Base-by-base conservation (phyloP, 352 stramenopile genomes). In the Phytophthora litchii region DNA sequence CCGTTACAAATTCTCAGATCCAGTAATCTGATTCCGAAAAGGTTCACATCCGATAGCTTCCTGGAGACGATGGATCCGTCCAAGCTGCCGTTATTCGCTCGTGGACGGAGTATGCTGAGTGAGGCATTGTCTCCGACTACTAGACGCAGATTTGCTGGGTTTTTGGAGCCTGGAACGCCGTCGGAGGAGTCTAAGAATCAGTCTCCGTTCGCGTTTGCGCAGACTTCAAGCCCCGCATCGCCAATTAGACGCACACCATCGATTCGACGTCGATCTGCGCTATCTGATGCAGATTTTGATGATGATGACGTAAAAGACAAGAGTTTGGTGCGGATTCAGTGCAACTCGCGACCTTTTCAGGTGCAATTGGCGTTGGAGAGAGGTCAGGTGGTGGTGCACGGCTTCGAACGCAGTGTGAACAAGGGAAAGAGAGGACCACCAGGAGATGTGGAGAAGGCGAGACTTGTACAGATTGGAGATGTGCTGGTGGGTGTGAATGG, bases 401-500 rank as follows among this genome's bases (percentile, higher is more conserved):
- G 70, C 4, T 88, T 89, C 50, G 64, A 71, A 1, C 67, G 57
- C 3, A 71, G 64, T 13, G 48, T 54, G 29, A 55, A 61, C 49
- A 52, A 63, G 14, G 61, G 55, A 19, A 70, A 66, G 37, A 54
- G 44, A 57, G 62, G 54, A 38, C 56, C 37, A 0, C 54, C 64
- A 7, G 77, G 75, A 16, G 61, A 66, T 19, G 38, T 88, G 10
- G 80, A 89, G 58, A 55, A 42, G 21, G 74, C 70, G 4, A 68
- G 70, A 0, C 54, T 77, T 2, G 72, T 91, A 10, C 70, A 80
- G 2, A 36, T 66, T 14, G 78, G 80, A 1, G 83, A 92, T 44
- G 59, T 86, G n/a, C 55, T 92, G 8, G 67, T 88, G n/a, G 74
- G 63, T 4, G 76, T 92, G 3, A 86, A 89, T 53, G 70, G 76